These are phyloP conservation scores for Russula sp. DNA, from an alignment of 768 basidiomycete genomes.

Conservation along the genomic window DNA sequence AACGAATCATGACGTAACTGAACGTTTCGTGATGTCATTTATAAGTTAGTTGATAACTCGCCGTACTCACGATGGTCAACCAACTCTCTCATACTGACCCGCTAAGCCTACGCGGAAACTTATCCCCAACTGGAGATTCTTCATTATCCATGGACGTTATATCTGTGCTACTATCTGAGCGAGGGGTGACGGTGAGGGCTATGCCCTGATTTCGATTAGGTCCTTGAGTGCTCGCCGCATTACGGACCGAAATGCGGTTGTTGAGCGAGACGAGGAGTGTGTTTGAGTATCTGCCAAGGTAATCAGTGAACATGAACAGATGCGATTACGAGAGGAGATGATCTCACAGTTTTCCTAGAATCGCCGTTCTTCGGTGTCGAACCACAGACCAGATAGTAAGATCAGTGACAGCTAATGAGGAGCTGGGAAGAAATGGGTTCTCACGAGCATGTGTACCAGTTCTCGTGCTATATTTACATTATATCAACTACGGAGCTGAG, in stretches of 20 bases:
- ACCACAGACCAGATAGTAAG: neutral
- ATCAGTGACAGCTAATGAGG: neutral
- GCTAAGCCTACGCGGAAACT: neutral
- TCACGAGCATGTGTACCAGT: conserved; percentile 20
- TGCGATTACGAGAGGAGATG: too few species aligned
- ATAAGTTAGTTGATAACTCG: neutral
- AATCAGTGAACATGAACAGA: too few species aligned
- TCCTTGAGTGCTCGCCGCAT: neutral
- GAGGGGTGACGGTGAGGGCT: neutral
- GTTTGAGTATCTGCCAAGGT: conserved; percentile 8
- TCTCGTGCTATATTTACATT: conserved; percentile 9
- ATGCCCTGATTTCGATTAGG: neutral
- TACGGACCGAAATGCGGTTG: conserved; percentile 15
- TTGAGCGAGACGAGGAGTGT: conserved; percentile 18
- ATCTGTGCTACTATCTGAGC: neutral
- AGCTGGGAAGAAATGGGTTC: neutral
- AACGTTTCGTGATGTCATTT: neutral
- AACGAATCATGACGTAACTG: neutral
- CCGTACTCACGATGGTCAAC: neutral
- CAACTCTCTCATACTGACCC: neutral
- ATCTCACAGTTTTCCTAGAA: conserved; percentile 17
- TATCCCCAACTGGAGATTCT: neutral
- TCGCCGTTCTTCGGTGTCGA: neutral
- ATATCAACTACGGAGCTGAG: neutral
- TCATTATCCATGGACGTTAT: neutral